phyloP scores from a whole-genome alignment of 31 red algal genomes.

The Asparagopsis taxiformis region DNA sequence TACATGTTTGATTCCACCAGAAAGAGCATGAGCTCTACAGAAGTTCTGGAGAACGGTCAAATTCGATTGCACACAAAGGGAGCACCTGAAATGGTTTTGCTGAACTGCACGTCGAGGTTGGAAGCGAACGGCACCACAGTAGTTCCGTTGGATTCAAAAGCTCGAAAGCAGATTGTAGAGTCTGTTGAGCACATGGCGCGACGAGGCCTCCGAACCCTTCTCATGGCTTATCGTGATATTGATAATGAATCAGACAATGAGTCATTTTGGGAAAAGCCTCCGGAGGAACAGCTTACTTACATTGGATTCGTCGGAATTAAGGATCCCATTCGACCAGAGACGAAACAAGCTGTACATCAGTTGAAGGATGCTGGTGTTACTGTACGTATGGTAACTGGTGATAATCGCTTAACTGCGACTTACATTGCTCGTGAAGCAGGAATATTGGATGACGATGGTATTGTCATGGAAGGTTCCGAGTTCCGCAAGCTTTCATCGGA shows the following conservation, averaged over 20 bases:
- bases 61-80: constrained; percentile 85
- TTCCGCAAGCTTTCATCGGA: constrained; percentile 62
- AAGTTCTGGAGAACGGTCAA: constrained; percentile 9
- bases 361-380: constrained; percentile 88
- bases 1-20: constrained; percentile 84
- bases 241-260: constrained; percentile 47
- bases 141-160: constrained; percentile 5
- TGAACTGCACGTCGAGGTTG: constrained; percentile 40
- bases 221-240: constrained; percentile 77
- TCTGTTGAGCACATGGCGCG: constrained; percentile 58
- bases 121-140: constrained; percentile 44
- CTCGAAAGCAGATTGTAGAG: background rate
- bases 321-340: constrained; percentile 93
- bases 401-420: constrained; percentile 83
- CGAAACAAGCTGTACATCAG: constrained; percentile 65
- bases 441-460: constrained; percentile 74
- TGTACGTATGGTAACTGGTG: constrained; percentile 99
- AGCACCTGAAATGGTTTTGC: constrained; percentile 77
- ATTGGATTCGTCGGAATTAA: constrained; percentile 95
- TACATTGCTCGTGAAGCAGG: constrained; percentile 83
- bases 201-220: constrained; percentile 74
- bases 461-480: constrained; percentile 73
- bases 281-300: constrained; percentile 75
- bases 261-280: constrained; percentile 44
- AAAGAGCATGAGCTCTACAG: constrained; percentile 88